Evolutionary conservation across 495 filamentous ascomycete genomes (phyloP), one percentile per base, ranked within the genome.

Genomic region (Xylaria palmicola): DNA sequence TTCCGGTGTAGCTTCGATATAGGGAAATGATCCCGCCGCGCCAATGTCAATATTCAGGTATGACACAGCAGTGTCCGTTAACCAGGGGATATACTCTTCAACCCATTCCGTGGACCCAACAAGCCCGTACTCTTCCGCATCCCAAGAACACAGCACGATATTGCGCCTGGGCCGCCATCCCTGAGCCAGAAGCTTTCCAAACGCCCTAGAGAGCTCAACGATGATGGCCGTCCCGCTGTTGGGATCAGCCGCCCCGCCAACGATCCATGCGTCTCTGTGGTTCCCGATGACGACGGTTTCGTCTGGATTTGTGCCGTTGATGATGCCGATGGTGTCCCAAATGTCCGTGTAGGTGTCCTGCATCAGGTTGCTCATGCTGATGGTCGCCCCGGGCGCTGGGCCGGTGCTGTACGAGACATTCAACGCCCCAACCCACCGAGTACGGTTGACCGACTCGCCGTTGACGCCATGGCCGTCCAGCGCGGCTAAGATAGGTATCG

Each of bases 81-180:
- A 84, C 89, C 90, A 94, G 4, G 88, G 86, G 0, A 92, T 69
- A 56, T 91, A 87, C 54, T 97, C 92, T 70, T 97, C 92, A 30
- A 96, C 92, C 73, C 90, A 90, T 73, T 97, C 92, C 2, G 91
- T 95, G 13, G 90, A 92, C 4, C 92, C 92, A 55, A 95, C 85
- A 19, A 91, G 69, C 61, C 93, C 93, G 66, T 93, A 95, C 70
- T 93, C 90, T 69, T 89, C 88, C 6, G 81, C 92, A 70, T 97
- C 92, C 92, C 92, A 97, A 58, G 87, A 92, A 26, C 88, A 86
- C 69, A 96, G 91, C 54, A 91, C 85, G 59, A 97, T 92, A 6
- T 89, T 93, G 13, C 92, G 84, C 6, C 88, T 79, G 19, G 92
- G 92, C 43, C 85, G 84, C 92, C 92, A 97, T 15, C 91, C 91